Conservation (phyloP, 176 grass and related monocot genomes). For the Pontederia paniculata region DNA sequence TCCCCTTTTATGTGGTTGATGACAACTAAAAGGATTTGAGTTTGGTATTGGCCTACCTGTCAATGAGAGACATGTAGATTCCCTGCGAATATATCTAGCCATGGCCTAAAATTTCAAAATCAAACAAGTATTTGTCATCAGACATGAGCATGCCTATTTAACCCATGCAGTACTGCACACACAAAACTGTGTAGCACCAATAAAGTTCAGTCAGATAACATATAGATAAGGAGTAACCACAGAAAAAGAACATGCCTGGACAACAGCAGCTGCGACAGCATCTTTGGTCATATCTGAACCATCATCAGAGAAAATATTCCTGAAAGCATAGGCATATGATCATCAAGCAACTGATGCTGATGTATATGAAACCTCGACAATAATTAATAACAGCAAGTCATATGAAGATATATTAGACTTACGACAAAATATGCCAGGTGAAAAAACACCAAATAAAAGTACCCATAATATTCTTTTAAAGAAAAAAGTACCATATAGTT, state of each 20-base stretch:
- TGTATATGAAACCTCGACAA: too few species aligned
- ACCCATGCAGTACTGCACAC: too few species aligned
- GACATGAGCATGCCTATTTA: too few species aligned
- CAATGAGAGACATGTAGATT: conserved; percentile 77
- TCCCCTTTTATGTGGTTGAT: background rate
- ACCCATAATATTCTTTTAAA: too few species aligned
- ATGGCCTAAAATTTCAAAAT: conserved; percentile 47
- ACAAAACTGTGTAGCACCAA: too few species aligned
- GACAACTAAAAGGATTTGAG: conserved; percentile 13
- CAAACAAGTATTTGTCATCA: background rate
- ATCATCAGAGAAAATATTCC: conserved; percentile 88
- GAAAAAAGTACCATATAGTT: too few species aligned
- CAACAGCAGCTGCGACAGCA: conserved; percentile 38
- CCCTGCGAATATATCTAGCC: conserved; percentile 80
- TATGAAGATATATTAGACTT: too few species aligned
- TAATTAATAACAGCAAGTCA: too few species aligned
- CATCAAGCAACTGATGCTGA: too few species aligned
- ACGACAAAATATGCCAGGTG: too few species aligned
- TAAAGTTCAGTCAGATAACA: background rate
- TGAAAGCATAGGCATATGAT: conserved; percentile 19
- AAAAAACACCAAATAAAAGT: too few species aligned
- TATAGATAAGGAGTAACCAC: too few species aligned
- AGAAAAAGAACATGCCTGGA: conserved; percentile 70
- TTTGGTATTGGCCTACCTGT: conserved; percentile 41
- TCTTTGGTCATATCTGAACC: conserved; percentile 45